A percentile compares a stretch with the other conserved stretches of the same genome.
These are phyloP conservation scores for Hericium alpestre DNA, from an alignment of 768 basidiomycete genomes.

Conservation along the genomic window DNA sequence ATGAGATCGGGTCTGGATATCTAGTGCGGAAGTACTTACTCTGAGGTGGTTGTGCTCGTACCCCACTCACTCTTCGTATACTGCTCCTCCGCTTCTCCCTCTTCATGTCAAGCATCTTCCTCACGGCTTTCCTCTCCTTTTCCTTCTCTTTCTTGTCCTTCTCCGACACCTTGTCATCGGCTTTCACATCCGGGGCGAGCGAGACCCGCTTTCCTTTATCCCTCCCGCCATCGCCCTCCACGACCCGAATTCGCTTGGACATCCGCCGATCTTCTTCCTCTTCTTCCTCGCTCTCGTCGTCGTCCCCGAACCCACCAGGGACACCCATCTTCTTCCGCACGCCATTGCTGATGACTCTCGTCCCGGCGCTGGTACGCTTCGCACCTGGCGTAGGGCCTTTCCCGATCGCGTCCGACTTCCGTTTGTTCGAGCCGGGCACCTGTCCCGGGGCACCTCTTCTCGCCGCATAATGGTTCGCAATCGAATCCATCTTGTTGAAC, in stretches of 20 bases:
- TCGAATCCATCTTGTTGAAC: slow-evolving; percentile 73
- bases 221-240: slow-evolving; percentile 22
- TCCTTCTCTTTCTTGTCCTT: slow-evolving; percentile 20
- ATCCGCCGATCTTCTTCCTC: slow-evolving; percentile 28
- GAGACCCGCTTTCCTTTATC: slow-evolving; percentile 28
- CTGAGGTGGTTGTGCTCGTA: slow-evolving; percentile 28
- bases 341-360: slow-evolving; percentile 39
- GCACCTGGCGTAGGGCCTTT: slow-evolving; percentile 18
- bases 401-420: slow-evolving; percentile 45
- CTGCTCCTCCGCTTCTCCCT: slow-evolving; percentile 65
- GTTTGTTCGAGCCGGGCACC: slow-evolving; percentile 22
- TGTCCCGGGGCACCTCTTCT: slow-evolving; percentile 19
- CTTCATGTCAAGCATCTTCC: slow-evolving; percentile 53
- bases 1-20: background rate
- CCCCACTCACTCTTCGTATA: slow-evolving; percentile 25
- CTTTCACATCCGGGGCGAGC: slow-evolving; percentile 14
- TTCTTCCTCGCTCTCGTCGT: slow-evolving; percentile 36
- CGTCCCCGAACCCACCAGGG: slow-evolving; percentile 51
- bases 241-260: slow-evolving; percentile 35
- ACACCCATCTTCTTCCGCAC: slow-evolving; percentile 31
- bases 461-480: slow-evolving; percentile 43
- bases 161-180: slow-evolving; percentile 1
- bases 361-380: slow-evolving; percentile 24
- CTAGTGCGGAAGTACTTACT: slow-evolving; percentile 5
- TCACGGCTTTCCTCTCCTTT: slow-evolving; percentile 47